Base-by-base conservation (phyloP, 2,329 filamentous ascomycete species). In the Hymenoscyphus fructigenus region DNA sequence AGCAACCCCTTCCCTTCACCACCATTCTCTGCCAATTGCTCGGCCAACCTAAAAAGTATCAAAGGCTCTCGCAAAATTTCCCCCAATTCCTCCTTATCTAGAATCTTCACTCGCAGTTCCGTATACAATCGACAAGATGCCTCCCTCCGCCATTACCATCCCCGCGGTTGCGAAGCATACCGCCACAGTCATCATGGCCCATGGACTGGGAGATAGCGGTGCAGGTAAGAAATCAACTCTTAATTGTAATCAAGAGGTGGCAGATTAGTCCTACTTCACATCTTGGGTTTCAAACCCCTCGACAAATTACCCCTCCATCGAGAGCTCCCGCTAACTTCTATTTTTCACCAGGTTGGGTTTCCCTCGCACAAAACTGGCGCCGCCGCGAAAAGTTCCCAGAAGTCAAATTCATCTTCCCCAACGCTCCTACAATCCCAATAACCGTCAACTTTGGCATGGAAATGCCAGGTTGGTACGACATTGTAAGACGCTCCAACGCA, bases 351-450 rank as follows among this genome's bases (percentile, higher is more conserved):
- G 91, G 91, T 71, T 94, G 91, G 93, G 85, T 90, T 56, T 88
- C 87, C 64, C 85, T 95, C 23, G 92, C 95, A 36, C 89, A 96
- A 81, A 92, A 94, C 78, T 97, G 91, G 90, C 88, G 92, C 63
- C 84, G 89, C 38, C 85, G 91, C 60, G 85, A 88, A 77, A 89
- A 89, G 74, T 92, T 98, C 69, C 87, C 93, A 65, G 91, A 97
- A 79, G 91, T 97, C 76, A 91, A 94, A 75, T 98, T 98, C 78
- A 87, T 99, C 75, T 89, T 99, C 77, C 95, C 95, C 17, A 91
- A 97, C 80, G 95, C 95, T 32, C 93, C 94, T 5, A 80, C 79
- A 44, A 95, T 96, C 62, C 92, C 93, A 36, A 92, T 97, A 75
- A 93, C 92, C n/a, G 82, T 88, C 72, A 93, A 93, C 75, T 82